These are phyloP conservation scores for Polytolypa hystricis DNA, from an alignment of 2,329 filamentous ascomycete genomes.

Conservation along the genomic window DNA sequence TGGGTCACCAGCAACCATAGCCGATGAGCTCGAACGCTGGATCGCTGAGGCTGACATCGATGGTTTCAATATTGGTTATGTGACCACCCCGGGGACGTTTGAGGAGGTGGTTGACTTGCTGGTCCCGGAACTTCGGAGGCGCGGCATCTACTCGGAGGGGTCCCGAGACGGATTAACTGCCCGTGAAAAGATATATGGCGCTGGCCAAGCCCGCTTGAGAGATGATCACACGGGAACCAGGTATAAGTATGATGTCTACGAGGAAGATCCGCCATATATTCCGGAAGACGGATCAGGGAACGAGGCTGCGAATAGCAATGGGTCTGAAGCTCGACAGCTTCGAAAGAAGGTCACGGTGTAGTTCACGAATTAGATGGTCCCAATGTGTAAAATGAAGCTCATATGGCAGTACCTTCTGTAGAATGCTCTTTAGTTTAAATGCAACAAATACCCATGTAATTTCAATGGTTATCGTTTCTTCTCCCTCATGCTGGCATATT, in stretches of 20 bases:
- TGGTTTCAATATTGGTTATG: slow-evolving; percentile 36
- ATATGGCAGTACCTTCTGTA: too few relatives aligned
- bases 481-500: too few relatives aligned
- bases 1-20: slow-evolving; percentile 36
- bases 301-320: background rate
- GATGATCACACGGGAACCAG: slow-evolving; percentile 47
- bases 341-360: too few relatives aligned
- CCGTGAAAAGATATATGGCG: slow-evolving; percentile 52
- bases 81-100: slow-evolving; percentile 42
- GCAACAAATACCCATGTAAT: too few relatives aligned
- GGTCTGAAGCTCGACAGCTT: slow-evolving; percentile 1
- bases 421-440: too few relatives aligned
- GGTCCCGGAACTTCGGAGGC: slow-evolving; percentile 36
- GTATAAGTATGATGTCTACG: slow-evolving; percentile 54
- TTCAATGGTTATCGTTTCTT: too few relatives aligned
- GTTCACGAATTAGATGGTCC: too few relatives aligned
- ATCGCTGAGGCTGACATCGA: slow-evolving; percentile 33
- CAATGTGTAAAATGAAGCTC: too few relatives aligned
- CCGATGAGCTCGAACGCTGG: slow-evolving; percentile 40
- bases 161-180: slow-evolving; percentile 36
- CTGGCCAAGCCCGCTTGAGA: slow-evolving; percentile 45
- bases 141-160: slow-evolving; percentile 28
- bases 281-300: background rate
- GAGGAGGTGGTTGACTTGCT: slow-evolving; percentile 42
- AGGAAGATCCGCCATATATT: slow-evolving; percentile 39